Percentiles rank a stretch among this genome's conserved stretches.
These are phyloP conservation scores for Teratosphaeria gauchensis DNA, from an alignment of 2,329 filamentous ascomycete species.

Conservation along the genomic window DNA sequence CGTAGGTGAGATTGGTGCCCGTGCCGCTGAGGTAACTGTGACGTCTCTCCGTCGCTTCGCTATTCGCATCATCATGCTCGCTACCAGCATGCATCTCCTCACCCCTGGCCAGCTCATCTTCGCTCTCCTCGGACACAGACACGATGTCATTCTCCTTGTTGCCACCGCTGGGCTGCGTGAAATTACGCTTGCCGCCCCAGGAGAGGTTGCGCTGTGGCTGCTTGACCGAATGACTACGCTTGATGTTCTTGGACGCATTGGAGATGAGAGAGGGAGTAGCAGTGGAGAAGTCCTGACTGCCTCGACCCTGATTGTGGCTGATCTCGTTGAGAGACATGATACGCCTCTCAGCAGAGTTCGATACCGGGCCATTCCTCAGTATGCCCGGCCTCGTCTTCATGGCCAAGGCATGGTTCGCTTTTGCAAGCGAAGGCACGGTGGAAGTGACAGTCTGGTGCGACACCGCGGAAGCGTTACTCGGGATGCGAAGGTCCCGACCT, in stretches of 20 bases:
- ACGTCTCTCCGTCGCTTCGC: slow-evolving; percentile 21
- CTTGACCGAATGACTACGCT: slow-evolving; percentile 30
- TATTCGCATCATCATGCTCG: slow-evolving; percentile 15
- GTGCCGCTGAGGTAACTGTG: slow-evolving; percentile 17
- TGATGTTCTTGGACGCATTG: slow-evolving; percentile 16
- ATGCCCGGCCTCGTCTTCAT: slow-evolving; percentile 40
- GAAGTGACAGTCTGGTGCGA: slow-evolving; percentile 32
- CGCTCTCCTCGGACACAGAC: slow-evolving; percentile 31
- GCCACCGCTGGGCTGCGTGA: slow-evolving; percentile 11
- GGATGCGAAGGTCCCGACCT: slow-evolving; percentile 32
- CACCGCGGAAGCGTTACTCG: slow-evolving; percentile 28
- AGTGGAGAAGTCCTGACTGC: slow-evolving; percentile 11
- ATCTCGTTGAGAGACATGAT: slow-evolving; percentile 91
- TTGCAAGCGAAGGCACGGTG: slow-evolving; percentile 18
- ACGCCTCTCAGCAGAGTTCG: slow-evolving; percentile 46
- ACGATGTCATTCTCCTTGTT: slow-evolving; percentile 39
- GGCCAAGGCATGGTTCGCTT: slow-evolving; percentile 31
- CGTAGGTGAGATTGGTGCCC: slow-evolving; percentile 16
- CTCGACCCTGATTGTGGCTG: slow-evolving; percentile 57
- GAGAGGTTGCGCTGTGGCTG: slow-evolving; percentile 22
- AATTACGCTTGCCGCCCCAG: slow-evolving; percentile 24
- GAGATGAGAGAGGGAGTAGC: slow-evolving; percentile 17
- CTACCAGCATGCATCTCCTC: slow-evolving; percentile 9
- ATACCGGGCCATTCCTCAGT: slow-evolving; percentile 29
- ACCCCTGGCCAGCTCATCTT: slow-evolving; percentile 11